Base-by-base conservation (phyloP, 164 flowering plant species). In the Kalanchoe fedtschenkoi region DNA sequence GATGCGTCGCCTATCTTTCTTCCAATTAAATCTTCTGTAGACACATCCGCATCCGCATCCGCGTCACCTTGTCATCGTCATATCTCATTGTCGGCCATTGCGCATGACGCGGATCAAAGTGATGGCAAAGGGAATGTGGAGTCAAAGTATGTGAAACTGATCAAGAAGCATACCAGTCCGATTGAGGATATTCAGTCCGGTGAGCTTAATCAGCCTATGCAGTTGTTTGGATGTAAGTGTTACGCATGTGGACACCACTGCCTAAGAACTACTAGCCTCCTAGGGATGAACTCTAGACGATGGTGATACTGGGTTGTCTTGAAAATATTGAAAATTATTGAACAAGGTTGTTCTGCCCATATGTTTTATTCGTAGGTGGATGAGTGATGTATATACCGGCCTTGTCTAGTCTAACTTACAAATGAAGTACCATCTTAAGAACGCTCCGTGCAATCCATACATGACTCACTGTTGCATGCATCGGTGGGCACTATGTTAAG, bases 371-470 rank as follows among this genome's bases (percentile, higher is more conserved):
- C 67, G 76, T 59, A 81, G 88, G 86, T 84, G 86, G 89, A 74
- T 78, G 73, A 81, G 89, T 72, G 89, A 83, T 13, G 75, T 84
- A 21, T 84, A 84, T 61, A 84, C 80, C 42, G 82, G 89, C 21
- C 74, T 78, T 61, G 71, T 69, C 39, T 75, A 86, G 16, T 81
- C 82, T 58, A 53, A 74, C 29, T 62, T 84, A 55, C 89, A 84
- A 67, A 76, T 69, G 67, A 81, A 84, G 61, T 84, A 81, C 63
- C 89, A 84, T 72, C 73, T 84, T 13, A 66, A 78, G 99, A 83
- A 90, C 71, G 85, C 97, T 0, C 99, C 97, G 0, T 93, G 99
- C 68, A 97, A 93, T 54, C 99, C 96, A 17, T 90, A 96, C 72
- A 13, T 84, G 80, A 95, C 87, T 55, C 92, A 93, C 67, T 89